Evolutionary conservation across 2,329 filamentous ascomycete species (phyloP), one percentile per base, ranked within the genome.

Genomic region (Curvularia lunata): DNA sequence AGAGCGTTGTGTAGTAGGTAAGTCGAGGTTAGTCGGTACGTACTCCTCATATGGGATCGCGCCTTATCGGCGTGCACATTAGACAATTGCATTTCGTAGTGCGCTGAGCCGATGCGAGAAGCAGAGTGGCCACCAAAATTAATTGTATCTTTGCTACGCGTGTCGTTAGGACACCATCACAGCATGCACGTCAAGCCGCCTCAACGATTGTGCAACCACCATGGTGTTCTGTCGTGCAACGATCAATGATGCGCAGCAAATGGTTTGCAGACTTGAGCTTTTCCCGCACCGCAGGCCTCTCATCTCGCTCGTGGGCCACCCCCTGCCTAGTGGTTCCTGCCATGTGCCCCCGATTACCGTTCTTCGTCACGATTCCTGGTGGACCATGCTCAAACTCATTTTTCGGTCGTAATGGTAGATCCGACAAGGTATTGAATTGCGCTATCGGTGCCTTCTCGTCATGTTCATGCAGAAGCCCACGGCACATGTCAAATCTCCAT

Each of bases 1-100:
- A 69, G 67, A 69, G 64, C 60, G 71, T 63, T 68, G 65, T 60
- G 66, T 48, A 32, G 61, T 56, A 45, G 42, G 38, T 50, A 45
- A 49, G 38, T 50, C 32, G 47, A 57, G 42, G 53, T 49, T 49
- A 57, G 32, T 23, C 34, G 51, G 59, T 62, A 59, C 49, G 57
- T 67, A 66, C 67, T 70, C 71, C 68, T 69, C 68, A 69, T 65
- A 66, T 51, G 58, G 47, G 38, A 46, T 43, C 47, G 59, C 57
- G 62, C 68, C 32, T 73, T 74, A 73, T 74, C 70, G 66, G 68
- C 64, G 58, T 54, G 64, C 59, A 48, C 62, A 59, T 70, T 72
- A 71, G 68, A 66, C 64, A 54, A 71, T 68, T 58, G 52, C 65
- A 70, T 70, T 61, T 71, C 62, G 62, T 69, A 56, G 61, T 30